Base-by-base conservation (phyloP, 2,329 filamentous ascomycete genomes). In the Paracoccidioides brasiliensis region DNA sequence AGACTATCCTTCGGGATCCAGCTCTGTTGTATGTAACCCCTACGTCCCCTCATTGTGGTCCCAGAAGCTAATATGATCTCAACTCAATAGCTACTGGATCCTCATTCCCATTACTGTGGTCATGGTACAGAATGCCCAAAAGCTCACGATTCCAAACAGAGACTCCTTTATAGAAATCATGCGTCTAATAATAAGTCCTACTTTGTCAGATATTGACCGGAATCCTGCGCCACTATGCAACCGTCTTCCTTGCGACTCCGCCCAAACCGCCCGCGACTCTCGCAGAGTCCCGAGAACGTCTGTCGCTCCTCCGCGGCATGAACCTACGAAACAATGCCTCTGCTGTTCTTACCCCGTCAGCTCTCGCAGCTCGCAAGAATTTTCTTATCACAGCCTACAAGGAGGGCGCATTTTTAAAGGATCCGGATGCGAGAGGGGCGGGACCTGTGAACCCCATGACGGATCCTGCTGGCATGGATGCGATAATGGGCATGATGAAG, bases 401-500 rank as follows among this genome's bases (percentile, higher is more conserved):
- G 70, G 85, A 82, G 30, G 93, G 94, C 50, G 81, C 81, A 38
- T 98, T 90, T 68, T 77, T 98, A 50, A 96, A 95, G 69, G 88
- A 94, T 60, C 90, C 90, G 1, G 88, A 93, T 55, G 82, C 78
- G 66, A 84, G 86, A 67, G 90, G 90, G 53, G 88, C 96, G 73
- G 86, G 90, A 3, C 85, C 90, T 22, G 83, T 88, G 41, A 98
- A 97, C 73, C 93, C 93, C 3, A 90, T 98, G 82, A 88, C 86
- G 9, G 93, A 98, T 70, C 94, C 94, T 28, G 86, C 86, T 50
- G 89, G 88, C 57, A 98, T 98, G 93, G 94, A 98, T 69, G 91
- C 90, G 63, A 98, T 98, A 93, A 98, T 98, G 93, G 91, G 93
- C 63, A 95, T 95, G 89, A 95, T 98, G 88, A 98, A 98, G 81